These are phyloP conservation scores for Blastomyces percursus DNA, from an alignment of 2,329 filamentous ascomycete genomes.

Conservation along the genomic window DNA sequence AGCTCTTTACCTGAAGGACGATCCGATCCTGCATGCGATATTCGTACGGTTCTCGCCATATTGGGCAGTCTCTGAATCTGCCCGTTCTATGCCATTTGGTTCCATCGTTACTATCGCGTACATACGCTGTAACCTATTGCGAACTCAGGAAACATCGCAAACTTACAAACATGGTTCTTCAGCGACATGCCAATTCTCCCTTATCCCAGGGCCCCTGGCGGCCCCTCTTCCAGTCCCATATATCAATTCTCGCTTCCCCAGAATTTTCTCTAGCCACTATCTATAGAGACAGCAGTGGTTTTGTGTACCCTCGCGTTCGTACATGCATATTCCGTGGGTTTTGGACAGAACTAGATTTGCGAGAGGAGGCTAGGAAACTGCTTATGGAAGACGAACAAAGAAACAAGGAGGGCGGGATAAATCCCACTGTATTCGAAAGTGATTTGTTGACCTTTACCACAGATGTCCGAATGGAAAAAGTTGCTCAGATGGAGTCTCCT, in stretches of 20 bases:
- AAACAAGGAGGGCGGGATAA: slow-evolving; percentile 30
- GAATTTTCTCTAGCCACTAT: slow-evolving; percentile 14
- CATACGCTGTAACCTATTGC: neutral
- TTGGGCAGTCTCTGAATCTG: neutral
- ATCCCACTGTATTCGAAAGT: slow-evolving; percentile 59
- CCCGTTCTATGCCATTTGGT: neutral
- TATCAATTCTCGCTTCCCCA: neutral
- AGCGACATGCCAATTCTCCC: neutral
- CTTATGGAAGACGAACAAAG: slow-evolving; percentile 40
- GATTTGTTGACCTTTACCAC: slow-evolving; percentile 79
- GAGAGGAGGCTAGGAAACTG: slow-evolving; percentile 60
- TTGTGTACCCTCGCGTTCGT: slow-evolving; percentile 46
- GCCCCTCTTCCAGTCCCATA: slow-evolving; percentile 2
- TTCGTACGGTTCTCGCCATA: neutral
- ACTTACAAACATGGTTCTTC: neutral
- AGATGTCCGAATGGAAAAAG: slow-evolving; percentile 78
- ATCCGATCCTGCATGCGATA: neutral
- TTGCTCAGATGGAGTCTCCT: slow-evolving; percentile 54
- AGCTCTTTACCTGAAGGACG: neutral
- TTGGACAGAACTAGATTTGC: slow-evolving; percentile 55
- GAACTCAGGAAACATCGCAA: neutral
- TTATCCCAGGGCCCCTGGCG: neutral
- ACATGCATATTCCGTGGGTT: slow-evolving; percentile 80
- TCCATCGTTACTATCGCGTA: neutral
- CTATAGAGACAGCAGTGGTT: slow-evolving; percentile 8